Evolutionary conservation across 495 filamentous ascomycete species (phyloP).

Genomic region (Evernia prunastri): DNA sequence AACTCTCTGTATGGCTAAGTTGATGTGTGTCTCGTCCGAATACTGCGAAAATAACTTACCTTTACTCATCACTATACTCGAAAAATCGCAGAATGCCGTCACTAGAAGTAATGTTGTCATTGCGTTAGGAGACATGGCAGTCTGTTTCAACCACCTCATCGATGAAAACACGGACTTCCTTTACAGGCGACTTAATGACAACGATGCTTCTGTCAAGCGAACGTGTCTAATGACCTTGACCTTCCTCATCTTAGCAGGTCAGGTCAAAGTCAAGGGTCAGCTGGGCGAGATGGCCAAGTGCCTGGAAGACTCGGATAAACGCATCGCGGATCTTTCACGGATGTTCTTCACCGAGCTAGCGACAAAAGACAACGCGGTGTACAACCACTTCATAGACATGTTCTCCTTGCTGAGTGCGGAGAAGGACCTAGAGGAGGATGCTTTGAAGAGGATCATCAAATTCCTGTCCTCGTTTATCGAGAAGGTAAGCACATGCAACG

Average conservation of each 20-base stretch:
- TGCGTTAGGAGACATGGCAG: constrained; percentile 95
- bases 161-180: constrained; percentile 99
- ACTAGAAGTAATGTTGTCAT: constrained; percentile 94
- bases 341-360: constrained; percentile 99
- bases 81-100: constrained; percentile 81
- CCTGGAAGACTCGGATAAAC: constrained; percentile 87
- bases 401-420: constrained; percentile 87
- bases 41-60: constrained; percentile 93
- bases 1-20: constrained; percentile 92
- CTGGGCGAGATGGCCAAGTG: constrained; percentile 99
- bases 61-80: constrained; percentile 95
- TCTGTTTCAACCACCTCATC: constrained; percentile 98
- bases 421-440: constrained; percentile 70
- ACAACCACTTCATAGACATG: constrained; percentile 99
- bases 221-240: constrained; percentile 99
- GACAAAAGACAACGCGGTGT: constrained; percentile 97
- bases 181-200: constrained; percentile 85
- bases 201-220: constrained; percentile 83
- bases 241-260: constrained; percentile 92
- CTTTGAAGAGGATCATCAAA: constrained; percentile 76
- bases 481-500: constrained; percentile 56
- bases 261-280: constrained; percentile 99
- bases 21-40: constrained; percentile 93
- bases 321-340: constrained; percentile 82
- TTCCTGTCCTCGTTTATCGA: constrained; percentile 95